phyloP scores from a whole-genome alignment of 108 stramenopile genomes.

The Stephanodiscus triporus region DNA sequence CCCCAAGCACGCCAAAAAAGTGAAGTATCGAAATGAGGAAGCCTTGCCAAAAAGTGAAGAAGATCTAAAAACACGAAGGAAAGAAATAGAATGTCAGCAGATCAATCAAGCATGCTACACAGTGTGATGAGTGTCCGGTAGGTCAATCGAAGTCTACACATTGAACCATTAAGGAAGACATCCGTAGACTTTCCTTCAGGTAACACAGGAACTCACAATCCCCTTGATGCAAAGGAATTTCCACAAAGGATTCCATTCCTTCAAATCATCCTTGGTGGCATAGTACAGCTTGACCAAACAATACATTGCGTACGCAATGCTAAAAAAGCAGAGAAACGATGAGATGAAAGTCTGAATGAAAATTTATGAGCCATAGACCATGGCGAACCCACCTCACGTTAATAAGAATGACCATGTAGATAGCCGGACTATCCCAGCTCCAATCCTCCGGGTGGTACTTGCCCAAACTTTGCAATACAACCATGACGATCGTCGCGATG shows the following conservation, averaged over 20 bases:
- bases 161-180: background rate
- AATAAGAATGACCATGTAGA: conserved; percentile 39
- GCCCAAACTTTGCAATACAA: conserved; percentile 39
- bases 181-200: too few relatives aligned
- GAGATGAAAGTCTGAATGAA: too few relatives aligned
- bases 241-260: conserved; percentile 56
- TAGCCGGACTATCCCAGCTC: conserved; percentile 30
- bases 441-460: conserved; percentile 30
- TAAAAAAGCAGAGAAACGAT: conserved; percentile 18
- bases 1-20: conserved; percentile 36
- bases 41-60: conserved; percentile 71
- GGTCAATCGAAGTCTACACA: background rate
- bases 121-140: background rate
- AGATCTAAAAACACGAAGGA: conserved; percentile 16
- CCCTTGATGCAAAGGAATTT: conserved; percentile 73
- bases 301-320: conserved; percentile 62
- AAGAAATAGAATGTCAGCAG: too few relatives aligned
- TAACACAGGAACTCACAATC: conserved; percentile 31
- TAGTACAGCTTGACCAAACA: conserved; percentile 59
- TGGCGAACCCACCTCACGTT: too few relatives aligned
- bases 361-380: too few relatives aligned
- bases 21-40: conserved; percentile 34
- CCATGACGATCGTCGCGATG: conserved; percentile 36
- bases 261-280: conserved; percentile 53
- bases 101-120: background rate